Evolutionary conservation across 495 filamentous ascomycete genomes (phyloP).

Genomic region (Bacidia gigantensis): DNA sequence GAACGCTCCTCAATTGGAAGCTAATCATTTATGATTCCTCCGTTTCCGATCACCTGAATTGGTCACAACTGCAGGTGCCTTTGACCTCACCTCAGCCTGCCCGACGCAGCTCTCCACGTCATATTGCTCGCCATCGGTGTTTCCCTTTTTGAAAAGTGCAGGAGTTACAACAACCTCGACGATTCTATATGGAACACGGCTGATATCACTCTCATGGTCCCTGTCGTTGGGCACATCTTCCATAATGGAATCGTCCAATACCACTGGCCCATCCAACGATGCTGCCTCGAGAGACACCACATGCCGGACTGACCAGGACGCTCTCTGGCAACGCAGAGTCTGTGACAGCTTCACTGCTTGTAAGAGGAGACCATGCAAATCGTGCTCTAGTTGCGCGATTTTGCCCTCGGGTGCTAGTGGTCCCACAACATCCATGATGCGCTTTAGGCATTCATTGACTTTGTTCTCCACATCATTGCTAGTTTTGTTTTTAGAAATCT

Average conservation of each 20-base stretch:
- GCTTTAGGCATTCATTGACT: background rate
- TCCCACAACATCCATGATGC: conserved; percentile 7
- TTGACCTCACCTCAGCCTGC: no score
- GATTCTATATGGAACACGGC: background rate
- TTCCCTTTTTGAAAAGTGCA: conserved; percentile 15
- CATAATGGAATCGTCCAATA: conserved; percentile 8
- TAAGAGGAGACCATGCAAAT: conserved; percentile 8
- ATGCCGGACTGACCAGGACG: conserved; percentile 15
- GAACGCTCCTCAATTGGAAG: no score
- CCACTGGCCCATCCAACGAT: background rate
- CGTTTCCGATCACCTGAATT: no score
- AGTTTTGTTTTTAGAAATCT: background rate
- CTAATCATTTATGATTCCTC: no score
- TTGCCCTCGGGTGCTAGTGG: conserved; percentile 4
- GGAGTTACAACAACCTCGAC: conserved; percentile 16
- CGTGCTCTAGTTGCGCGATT: conserved; percentile 2
- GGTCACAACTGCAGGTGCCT: no score
- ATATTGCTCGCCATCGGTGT: conserved; percentile 12
- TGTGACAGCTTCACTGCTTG: conserved; percentile 14
- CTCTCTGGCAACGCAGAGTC: conserved; percentile 17
- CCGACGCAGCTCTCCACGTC: conserved; percentile 9
- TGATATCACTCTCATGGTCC: background rate
- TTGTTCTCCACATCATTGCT: background rate
- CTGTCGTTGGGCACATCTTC: conserved; percentile 6
- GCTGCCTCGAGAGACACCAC: background rate